Evolutionary conservation across 257 asterid species (phyloP), one percentile per base, ranked within the genome.

Genomic region (Dorcoceras hygrometricum): DNA sequence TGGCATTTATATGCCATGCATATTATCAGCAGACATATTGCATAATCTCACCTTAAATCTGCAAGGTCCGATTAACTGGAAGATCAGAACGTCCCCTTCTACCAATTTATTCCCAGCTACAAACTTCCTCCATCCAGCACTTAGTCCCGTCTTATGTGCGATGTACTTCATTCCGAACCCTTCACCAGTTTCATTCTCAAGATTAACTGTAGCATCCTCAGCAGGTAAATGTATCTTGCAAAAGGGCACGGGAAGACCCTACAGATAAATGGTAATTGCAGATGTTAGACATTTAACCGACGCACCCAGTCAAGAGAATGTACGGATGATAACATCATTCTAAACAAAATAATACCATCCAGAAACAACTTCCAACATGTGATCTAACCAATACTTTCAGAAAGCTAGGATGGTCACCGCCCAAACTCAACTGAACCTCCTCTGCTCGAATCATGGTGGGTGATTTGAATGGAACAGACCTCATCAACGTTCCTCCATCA

Each of bases 41-140:
- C 29, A 64, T 11, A 6, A 29, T 69, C 62, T 79, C 78, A 91
- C 97, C 97, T 91, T 88, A 71, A 91, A 77, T 57, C 74, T 79
- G 80, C 81, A 78, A 63, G 94, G 84, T 27, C 23, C 85, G 26
- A 73, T 59, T 57, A 89, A 77, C 61, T 87, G 95, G 79, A 83
- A 91, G 78, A 87, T 74, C 74, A 91, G 70, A 76, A 87, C 96
- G 63, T 91, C 98, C 65, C 98, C 98, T 76, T 86, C 95, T 23
- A 91, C 77, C 76, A 89, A 78, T 64, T 84, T 91, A 78, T 79
- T 90, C 32, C 87, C 91, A 72, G 88, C 76, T 66, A 82, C 94
- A 73, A 84, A 91, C 76, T 82, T 89, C 69, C 98, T 83, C 98
- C 98, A 91, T 55, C 98, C 98, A 14, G 96, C 98, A 74, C 98